Base-by-base conservation (phyloP, 2,329 filamentous ascomycete genomes). In the Diplocarpon mali region DNA sequence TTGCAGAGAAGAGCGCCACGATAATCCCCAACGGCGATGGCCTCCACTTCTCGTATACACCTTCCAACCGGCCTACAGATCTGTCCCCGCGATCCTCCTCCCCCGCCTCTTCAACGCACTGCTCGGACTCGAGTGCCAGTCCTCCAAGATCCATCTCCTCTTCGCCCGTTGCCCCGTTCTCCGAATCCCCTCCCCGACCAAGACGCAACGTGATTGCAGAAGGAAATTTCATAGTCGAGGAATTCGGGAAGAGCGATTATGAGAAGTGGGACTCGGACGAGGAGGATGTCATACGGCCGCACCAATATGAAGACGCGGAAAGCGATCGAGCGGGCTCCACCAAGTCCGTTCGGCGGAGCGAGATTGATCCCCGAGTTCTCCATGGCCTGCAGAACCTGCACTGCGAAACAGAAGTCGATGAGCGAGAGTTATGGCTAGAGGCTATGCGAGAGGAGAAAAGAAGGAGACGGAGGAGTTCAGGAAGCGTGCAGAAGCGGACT, bases 1-100 rank as follows among this genome's bases (percentile, higher is more conserved):
- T 54, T 56, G 62, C 45, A 53, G 57, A 45, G 11, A 48, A 62
- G 38, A 64, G 66, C 38, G 62, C 65, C 11, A 65, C 62, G 46
- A 72, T 72, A 40, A 64, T 60, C 41, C 67, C 69, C 1, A 53
- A 59, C 51, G 61, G 56, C 39, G 54, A 58, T 40, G 63, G 60
- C 2, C 51, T 45, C 14, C 52, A 54, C 16, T 62, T 67, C 47
- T 61, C 54, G 40, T 64, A 63, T 45, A 52, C 55, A 28, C 60
- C 55, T n/a, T 53, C 60, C 17, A 51, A 57, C 34, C 58, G 59
- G 11, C 60, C 60, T 27, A 60, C 64, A 24, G 59, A 66, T 32
- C 52, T 67, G 13, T 68, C 66, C 5, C 67, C 67, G 29, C 63
- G 59, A 43, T 64, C 64, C 6, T 62, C 63, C 27, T 60, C 61